Conservation (phyloP, 805 yeast genomes). For the Clavispora phyllophila region DNA sequence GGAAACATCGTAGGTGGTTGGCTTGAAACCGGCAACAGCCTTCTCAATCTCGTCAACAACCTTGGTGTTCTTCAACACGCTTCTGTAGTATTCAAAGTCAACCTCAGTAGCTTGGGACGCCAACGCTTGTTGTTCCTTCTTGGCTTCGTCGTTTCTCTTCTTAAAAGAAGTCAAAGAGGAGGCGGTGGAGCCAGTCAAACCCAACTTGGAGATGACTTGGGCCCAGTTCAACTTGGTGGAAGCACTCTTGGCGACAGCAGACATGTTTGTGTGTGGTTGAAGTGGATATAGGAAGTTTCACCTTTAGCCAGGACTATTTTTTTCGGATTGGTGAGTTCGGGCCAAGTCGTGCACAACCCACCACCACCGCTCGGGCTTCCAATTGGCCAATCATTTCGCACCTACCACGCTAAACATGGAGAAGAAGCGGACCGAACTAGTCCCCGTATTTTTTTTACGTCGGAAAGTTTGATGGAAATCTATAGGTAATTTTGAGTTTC, state of each 20-base stretch:
- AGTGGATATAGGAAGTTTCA: background rate
- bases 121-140: slow-evolving; percentile 69
- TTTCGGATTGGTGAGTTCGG: background rate
- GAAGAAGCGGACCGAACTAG: too few relatives aligned
- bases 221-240: slow-evolving; percentile 94
- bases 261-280: slow-evolving; percentile 9
- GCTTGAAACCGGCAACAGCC: slow-evolving; percentile 70
- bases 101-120: slow-evolving; percentile 69
- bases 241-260: slow-evolving; percentile 50
- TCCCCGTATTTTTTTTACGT: too few relatives aligned
- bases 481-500: too few relatives aligned
- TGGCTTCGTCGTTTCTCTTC: slow-evolving; percentile 98
- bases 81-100: slow-evolving; percentile 78
- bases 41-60: slow-evolving; percentile 77
- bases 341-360: slow-evolving; percentile 9
- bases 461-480: too few relatives aligned
- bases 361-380: slow-evolving; percentile 4
- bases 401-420: background rate
- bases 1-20: slow-evolving; percentile 79
- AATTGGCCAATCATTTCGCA: slow-evolving; percentile 13
- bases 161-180: slow-evolving; percentile 84
- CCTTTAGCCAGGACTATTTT: background rate
- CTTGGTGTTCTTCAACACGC: slow-evolving; percentile 72
- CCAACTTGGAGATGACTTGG: slow-evolving; percentile 79
- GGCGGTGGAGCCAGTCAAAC: slow-evolving; percentile 90